Evolutionary conservation across 495 filamentous ascomycete species (phyloP).

Genomic region (Cryomyces antarcticus): DNA sequence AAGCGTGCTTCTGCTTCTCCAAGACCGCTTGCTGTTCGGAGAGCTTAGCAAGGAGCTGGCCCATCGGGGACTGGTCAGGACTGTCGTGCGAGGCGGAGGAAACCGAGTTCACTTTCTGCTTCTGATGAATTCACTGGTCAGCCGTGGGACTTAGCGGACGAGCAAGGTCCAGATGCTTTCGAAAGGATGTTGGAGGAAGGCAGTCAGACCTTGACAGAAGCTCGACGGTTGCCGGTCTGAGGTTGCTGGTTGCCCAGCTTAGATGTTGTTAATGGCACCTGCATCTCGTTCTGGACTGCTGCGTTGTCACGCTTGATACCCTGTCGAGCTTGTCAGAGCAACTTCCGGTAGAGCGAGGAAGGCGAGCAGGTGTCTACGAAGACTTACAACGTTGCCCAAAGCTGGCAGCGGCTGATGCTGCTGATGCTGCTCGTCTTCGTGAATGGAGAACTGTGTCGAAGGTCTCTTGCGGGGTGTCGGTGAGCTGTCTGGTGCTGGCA

Average conservation of each 20-base stretch:
- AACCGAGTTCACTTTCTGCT: constrained; percentile 29
- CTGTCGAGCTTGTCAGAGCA: not conserved
- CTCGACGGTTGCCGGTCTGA: constrained; percentile 1
- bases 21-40: constrained; percentile 42
- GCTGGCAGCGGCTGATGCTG: constrained; percentile 2
- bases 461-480: constrained; percentile 11
- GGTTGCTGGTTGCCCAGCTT: constrained; percentile 21
- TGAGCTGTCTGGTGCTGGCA: too few relatives aligned
- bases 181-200: too few relatives aligned
- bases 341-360: not conserved
- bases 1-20: constrained; percentile 29
- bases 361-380: too few relatives aligned
- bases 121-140: constrained; percentile 34
- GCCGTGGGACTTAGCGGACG: too few relatives aligned
- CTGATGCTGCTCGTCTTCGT: constrained; percentile 7
- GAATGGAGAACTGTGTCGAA: constrained; percentile 3
- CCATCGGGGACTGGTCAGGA: constrained; percentile 24
- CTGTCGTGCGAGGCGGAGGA: constrained; percentile 16
- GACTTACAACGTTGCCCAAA: not conserved
- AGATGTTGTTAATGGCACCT: constrained; percentile 20
- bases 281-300: constrained; percentile 13
- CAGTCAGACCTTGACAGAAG: constrained; percentile 12
- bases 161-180: not conserved
- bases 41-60: constrained; percentile 44
- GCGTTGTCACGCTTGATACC: constrained; percentile 8